Evolutionary conservation across 2,329 filamentous ascomycete species (phyloP).

Genomic region (Ophiobolus disseminans): DNA sequence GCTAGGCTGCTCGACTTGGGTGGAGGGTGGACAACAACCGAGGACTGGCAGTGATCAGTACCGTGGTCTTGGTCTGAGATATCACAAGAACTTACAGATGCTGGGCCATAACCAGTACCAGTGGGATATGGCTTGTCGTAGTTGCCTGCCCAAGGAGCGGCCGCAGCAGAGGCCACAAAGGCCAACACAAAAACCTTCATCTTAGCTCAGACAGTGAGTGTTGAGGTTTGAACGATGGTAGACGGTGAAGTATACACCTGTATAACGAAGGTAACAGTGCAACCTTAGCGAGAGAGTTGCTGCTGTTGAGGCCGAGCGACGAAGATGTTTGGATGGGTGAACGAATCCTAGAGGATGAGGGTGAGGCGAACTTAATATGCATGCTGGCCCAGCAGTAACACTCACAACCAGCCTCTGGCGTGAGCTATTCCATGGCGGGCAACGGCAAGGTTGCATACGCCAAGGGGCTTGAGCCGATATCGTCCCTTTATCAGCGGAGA

Average conservation of each 20-base stretch:
- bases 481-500: conserved; percentile 13
- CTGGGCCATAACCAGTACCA: too few relatives aligned
- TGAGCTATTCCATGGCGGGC: conserved; percentile 18
- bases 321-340: conserved; percentile 24
- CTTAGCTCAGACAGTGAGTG: conserved; percentile 23
- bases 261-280: conserved; percentile 39
- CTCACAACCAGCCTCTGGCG: conserved; percentile 26
- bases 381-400: conserved; percentile 20
- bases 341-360: conserved; percentile 16
- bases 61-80: too few relatives aligned
- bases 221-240: conserved; percentile 15
- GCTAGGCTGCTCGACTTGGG: too few relatives aligned
- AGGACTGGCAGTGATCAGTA: too few relatives aligned
- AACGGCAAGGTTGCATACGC: conserved; percentile 41
- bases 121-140: conserved; percentile 1
- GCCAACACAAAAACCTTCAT: conserved; percentile 45
- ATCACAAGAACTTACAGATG: too few relatives aligned
- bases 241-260: conserved; percentile 19
- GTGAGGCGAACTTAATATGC: conserved; percentile 35
- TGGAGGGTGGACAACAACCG: too few relatives aligned
- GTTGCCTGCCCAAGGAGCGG: conserved; percentile 20
- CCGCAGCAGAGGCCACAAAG: conserved; percentile 40
- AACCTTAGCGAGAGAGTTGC: conserved; percentile 51
- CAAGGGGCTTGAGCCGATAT: conserved; percentile 32
- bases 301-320: conserved; percentile 24